Base-by-base conservation (phyloP, 352 stramenopile genomes). In the Globisporangium canariense region DNA sequence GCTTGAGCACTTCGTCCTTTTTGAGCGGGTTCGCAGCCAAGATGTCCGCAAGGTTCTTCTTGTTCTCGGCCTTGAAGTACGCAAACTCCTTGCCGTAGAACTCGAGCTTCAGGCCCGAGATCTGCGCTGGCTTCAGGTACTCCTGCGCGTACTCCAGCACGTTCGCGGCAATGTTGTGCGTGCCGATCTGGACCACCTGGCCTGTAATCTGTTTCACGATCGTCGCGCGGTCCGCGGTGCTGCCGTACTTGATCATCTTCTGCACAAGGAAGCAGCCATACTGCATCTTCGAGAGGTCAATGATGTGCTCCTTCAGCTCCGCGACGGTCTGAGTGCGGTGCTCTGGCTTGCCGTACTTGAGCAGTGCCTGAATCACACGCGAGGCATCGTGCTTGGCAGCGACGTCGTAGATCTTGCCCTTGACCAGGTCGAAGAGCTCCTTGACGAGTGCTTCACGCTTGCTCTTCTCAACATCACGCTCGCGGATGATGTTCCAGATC, bases 251-350 rank as follows among this genome's bases (percentile, higher is more conserved):
- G 76, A 99, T 97, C 73, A 98, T 93, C 73, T 98, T 98, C 58
- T 98, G 85, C 62, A 98, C 94, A n/a, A 97, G 76, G 76, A 98
- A 98, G 82, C 94, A 93, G n/a, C 87, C 91, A 76, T 99, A 99
- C 71, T 98, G 96, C 78, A 93, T 96, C 85, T 98, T 98, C 68
- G 89, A 82, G 28, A 99, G 64, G 53, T 98, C 93, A 10, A 94
- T 70, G n/a, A 98, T 80, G 65, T 97, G 83, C 38, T 93, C 88
- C 62, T 95, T 87, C 60, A 99, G 85, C 78, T 98, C 96, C 10
- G 77, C 72, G 22, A 98, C 79, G 9, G 96, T 89, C 65, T 91
- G 78, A 64, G 85, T 83, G 34, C 93, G 83, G 75, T 98, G 85
- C 68, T 94, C 78, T 7, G 83, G 76, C 62, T 84, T 96, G 59